Evolutionary conservation across 2,329 filamentous ascomycete genomes (phyloP).

Genomic region (Beauveria pseudobassiana): DNA sequence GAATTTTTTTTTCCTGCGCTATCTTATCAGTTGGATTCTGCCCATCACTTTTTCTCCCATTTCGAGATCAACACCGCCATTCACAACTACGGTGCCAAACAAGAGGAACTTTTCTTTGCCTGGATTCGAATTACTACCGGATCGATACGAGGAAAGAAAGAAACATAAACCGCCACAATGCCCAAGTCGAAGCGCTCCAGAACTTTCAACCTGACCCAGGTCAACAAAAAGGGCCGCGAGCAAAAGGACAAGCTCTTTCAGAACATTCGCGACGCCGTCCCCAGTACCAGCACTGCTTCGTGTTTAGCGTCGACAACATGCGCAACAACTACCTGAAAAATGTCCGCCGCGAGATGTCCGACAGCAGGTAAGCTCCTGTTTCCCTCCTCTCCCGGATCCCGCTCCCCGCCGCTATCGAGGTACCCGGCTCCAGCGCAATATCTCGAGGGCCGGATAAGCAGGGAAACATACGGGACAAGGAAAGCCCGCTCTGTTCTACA

Average conservation of each 20-base stretch:
- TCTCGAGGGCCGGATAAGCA: too few relatives aligned
- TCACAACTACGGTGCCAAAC: constrained; percentile 3
- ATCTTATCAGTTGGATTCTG: constrained; percentile 22
- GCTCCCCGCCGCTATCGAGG: background rate
- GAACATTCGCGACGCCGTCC: constrained; percentile 77
- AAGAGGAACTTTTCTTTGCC: background rate
- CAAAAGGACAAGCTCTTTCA: constrained; percentile 84
- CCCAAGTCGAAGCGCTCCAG: constrained; percentile 93
- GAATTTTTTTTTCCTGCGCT: constrained; percentile 21
- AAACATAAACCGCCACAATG: constrained; percentile 48
- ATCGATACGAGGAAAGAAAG: background rate
- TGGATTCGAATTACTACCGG: background rate
- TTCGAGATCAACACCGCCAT: constrained; percentile 9
- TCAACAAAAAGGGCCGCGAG: constrained; percentile 86
- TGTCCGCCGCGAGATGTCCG: constrained; percentile 74
- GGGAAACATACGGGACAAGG: background rate
- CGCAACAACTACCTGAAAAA: constrained; percentile 94
- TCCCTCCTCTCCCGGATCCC: background rate
- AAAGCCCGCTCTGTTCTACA: background rate
- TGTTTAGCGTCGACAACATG: constrained; percentile 95
- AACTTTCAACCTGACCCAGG: constrained; percentile 84
- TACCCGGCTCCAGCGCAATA: too few relatives aligned
- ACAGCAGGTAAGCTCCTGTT: constrained; percentile 59
- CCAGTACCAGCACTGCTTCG: constrained; percentile 83
- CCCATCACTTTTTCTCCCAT: constrained; percentile 3